Evolutionary conservation across 2,329 filamentous ascomycete genomes (phyloP).

Genomic region (Penicillium freii): DNA sequence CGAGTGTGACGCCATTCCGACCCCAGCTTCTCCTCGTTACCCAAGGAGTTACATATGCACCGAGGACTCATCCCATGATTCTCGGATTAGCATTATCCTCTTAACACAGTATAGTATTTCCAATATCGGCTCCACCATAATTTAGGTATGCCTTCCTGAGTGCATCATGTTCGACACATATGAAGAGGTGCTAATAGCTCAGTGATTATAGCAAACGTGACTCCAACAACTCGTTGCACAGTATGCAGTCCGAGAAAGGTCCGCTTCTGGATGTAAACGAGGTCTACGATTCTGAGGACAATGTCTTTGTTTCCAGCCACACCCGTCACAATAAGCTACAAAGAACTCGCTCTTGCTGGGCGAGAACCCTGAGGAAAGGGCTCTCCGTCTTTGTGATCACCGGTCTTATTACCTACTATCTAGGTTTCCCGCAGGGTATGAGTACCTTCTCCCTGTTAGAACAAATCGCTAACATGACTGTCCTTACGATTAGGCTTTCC

Average conservation of each 20-base stretch:
- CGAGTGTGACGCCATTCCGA: slow-evolving; percentile 5
- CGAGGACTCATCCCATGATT: background rate
- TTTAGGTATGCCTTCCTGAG: background rate
- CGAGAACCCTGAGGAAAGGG: slow-evolving; percentile 2
- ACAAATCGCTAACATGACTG: background rate
- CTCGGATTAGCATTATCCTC: background rate
- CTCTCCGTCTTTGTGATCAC: slow-evolving; percentile 9
- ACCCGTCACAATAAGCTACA: slow-evolving; percentile 2
- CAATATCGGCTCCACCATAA: background rate
- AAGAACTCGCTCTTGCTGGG: slow-evolving; percentile 9
- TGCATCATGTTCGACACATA: background rate
- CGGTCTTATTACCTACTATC: slow-evolving; percentile 9
- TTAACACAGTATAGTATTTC: background rate
- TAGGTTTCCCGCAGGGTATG: slow-evolving; percentile 11
- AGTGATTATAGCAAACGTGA: slow-evolving; percentile 11
- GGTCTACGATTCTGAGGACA: background rate
- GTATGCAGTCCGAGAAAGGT: slow-evolving; percentile 9
- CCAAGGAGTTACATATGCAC: background rate
- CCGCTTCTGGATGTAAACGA: slow-evolving; percentile 4
- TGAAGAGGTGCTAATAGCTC: slow-evolving; percentile 4
- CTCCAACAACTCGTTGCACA: slow-evolving; percentile 1
- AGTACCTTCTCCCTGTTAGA: background rate
- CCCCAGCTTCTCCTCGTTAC: slow-evolving; percentile 1
- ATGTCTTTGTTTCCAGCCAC: slow-evolving; percentile 3
- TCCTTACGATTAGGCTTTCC: background rate